Evolutionary conservation across 176 grass and related monocot genomes (phyloP).

Genomic region (Tillandsia leiboldiana): DNA sequence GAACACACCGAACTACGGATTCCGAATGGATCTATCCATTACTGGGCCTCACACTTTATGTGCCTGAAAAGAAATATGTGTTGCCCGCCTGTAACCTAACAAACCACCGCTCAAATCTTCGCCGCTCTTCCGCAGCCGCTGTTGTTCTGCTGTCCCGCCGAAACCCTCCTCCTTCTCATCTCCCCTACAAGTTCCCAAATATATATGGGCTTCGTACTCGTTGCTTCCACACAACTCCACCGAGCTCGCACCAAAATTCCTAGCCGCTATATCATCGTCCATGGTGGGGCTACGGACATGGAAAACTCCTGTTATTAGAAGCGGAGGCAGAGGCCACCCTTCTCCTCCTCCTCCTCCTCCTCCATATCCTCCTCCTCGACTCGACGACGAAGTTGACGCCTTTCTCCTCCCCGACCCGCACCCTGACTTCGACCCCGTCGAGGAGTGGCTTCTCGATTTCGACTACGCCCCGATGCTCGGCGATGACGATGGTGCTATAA

Average conservation of each 20-base stretch:
- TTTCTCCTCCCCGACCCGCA: constrained; percentile 8
- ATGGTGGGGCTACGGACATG: not conserved
- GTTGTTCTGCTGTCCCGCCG: not conserved
- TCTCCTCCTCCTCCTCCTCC: not conserved
- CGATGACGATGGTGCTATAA: constrained; percentile 14
- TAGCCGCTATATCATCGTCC: not conserved
- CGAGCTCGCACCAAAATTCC: not conserved
- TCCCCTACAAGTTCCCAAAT: too few species aligned
- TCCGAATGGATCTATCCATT: too few species aligned
- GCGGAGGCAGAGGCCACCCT: not conserved
- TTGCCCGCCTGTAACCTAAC: too few species aligned
- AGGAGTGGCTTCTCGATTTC: constrained; percentile 76
- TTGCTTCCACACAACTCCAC: not conserved
- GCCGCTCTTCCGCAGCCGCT: not conserved
- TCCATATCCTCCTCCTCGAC: not conserved
- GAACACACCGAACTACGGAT: too few species aligned
- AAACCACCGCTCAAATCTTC: not conserved
- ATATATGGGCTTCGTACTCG: not conserved
- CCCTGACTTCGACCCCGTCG: constrained; percentile 50
- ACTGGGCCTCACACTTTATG: too few species aligned
- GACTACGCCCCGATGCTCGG: constrained; percentile 27
- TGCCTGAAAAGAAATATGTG: too few species aligned
- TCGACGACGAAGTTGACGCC: constrained; percentile 21
- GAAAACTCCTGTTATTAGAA: not conserved
- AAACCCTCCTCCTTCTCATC: not conserved